A percentile compares a stretch with the other conserved stretches of the same genome.
phyloP scores from a whole-genome alignment of 371 early-diverging fungal species.

The Syncephalis plumigaleata region DNA sequence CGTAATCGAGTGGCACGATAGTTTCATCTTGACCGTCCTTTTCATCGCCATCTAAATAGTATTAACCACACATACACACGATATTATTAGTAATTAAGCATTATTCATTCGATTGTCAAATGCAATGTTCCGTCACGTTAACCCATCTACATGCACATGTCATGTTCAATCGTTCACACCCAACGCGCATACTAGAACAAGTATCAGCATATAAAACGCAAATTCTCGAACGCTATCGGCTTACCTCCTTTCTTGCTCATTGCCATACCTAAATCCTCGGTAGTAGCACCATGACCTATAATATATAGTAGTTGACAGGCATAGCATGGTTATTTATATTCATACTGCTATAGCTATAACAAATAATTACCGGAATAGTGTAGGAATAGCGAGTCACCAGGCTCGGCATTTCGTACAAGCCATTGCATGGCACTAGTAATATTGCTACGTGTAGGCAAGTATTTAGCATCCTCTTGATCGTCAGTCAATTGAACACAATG shows the following conservation, averaged over 20 bases:
- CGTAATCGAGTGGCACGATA: conserved; percentile 41
- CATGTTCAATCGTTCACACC: too few species aligned
- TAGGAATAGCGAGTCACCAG: conserved; percentile 39
- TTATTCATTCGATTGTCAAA: too few species aligned
- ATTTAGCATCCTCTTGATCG: conserved; percentile 26
- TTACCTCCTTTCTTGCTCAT: conserved; percentile 4
- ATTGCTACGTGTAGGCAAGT: conserved; percentile 31
- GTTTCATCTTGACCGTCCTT: conserved; percentile 40
- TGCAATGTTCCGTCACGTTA: too few species aligned
- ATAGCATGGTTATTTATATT: background rate
- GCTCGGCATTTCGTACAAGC: conserved; percentile 31
- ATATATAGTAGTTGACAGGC: too few species aligned
- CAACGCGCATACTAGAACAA: too few species aligned
- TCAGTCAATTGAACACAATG: conserved; percentile 31
- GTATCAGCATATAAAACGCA: too few species aligned
- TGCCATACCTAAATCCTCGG: background rate
- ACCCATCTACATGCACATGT: too few species aligned
- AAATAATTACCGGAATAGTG: conserved; percentile 20
- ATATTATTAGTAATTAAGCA: too few species aligned
- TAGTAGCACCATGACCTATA: conserved; percentile 14
- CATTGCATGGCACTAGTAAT: conserved; percentile 37
- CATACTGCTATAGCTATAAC: background rate
- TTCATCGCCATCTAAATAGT: conserved; percentile 31
- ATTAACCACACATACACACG: too few species aligned
- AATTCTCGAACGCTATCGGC: too few species aligned